Evolutionary conservation across 768 basidiomycete genomes (phyloP).

Genomic region (Mycena sanguinolenta): DNA sequence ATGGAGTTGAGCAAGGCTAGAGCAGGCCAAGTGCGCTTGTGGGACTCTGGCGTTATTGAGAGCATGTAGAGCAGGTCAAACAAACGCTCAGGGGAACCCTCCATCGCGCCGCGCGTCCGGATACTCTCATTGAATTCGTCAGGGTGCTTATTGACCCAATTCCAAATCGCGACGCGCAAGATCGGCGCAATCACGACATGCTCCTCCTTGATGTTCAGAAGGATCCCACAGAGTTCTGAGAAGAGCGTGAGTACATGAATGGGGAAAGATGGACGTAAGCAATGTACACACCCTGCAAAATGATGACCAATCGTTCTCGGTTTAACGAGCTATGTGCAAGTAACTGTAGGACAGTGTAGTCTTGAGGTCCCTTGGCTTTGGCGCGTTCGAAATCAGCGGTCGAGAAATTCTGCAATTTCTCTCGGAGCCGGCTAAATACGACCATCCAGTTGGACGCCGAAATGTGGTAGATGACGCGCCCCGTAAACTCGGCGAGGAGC

Average conservation of each 20-base stretch:
- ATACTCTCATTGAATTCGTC: conserved; percentile 83
- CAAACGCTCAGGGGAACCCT: conserved; percentile 87
- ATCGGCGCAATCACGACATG: conserved; percentile 80
- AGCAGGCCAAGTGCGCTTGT: conserved; percentile 78
- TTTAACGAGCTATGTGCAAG: conserved; percentile 86
- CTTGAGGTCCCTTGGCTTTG: conserved; percentile 56
- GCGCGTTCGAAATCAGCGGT: conserved; percentile 40
- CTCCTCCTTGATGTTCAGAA: conserved; percentile 86
- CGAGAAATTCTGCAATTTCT: conserved; percentile 78
- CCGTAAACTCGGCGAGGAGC: conserved; percentile 78
- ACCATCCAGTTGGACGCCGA: conserved; percentile 91
- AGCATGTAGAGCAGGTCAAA: conserved; percentile 78
- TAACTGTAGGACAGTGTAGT: conserved; percentile 81
- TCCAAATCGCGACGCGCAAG: conserved; percentile 87
- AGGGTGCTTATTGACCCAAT: conserved; percentile 87
- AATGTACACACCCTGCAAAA: conserved; percentile 79
- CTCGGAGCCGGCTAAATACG: conserved; percentile 77
- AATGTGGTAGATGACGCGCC: conserved; percentile 86
- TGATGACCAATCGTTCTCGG: conserved; percentile 72
- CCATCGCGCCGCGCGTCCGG: conserved; percentile 71
- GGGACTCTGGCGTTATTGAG: conserved; percentile 58
- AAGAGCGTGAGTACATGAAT: conserved; percentile 5
- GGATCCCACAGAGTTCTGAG: conserved; percentile 82
- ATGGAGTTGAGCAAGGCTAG: conserved; percentile 81
- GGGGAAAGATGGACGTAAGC: neutral